Evolutionary conservation across 1,139 yeast genomes (phyloP), one percentile per base, ranked within the genome.

Genomic region (Sugiyamaella japonica): DNA sequence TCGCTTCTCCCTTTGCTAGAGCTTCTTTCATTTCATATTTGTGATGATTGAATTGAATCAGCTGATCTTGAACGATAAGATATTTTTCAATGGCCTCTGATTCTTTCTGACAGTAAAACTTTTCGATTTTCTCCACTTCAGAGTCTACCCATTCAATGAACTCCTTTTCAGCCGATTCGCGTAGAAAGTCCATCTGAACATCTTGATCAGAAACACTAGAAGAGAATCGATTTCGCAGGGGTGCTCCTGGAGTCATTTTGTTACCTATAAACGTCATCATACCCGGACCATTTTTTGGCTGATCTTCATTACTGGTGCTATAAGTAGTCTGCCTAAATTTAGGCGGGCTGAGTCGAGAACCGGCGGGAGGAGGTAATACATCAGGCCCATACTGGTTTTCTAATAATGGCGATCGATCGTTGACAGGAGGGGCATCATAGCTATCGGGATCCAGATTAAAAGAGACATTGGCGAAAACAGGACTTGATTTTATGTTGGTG

Each of bases 1-100:
- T 39, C 13, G 46, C 20, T 34, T 53, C 56, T 16, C 52, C 56
- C 17, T 44, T 40, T 15, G 66, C 54, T 9, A 52, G 56, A 13
- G 53, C 60, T 7, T 44, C 32, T 23, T 13, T 52, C 17, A 32
- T 34, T n/a, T 42, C 47, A 12, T 28, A 23, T 15, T 38, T 41
- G 61, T 86, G 91, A 46, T 82, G 83, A 53, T 82, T 75, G 56
- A 88, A 66, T 58, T 82, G 85, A 58, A 78, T 78, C 46, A 89
- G 67, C 66, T 88, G 96, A 60, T 82, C 87, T 62, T 86, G 87
- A 20, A 89, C 67, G 8, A 85, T 67, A 13, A 83, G 70, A 61
- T 80, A 85, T 57, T 91, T 73, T 55, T 82, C 82, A 47, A 82
- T 76, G 0, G 80, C 82, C 41, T 82, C 85, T 32, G 75, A 75